phyloP scores from a whole-genome alignment of 1,284 basidiomycete genomes.

The Apiotrichum mycotoxinovorans region DNA sequence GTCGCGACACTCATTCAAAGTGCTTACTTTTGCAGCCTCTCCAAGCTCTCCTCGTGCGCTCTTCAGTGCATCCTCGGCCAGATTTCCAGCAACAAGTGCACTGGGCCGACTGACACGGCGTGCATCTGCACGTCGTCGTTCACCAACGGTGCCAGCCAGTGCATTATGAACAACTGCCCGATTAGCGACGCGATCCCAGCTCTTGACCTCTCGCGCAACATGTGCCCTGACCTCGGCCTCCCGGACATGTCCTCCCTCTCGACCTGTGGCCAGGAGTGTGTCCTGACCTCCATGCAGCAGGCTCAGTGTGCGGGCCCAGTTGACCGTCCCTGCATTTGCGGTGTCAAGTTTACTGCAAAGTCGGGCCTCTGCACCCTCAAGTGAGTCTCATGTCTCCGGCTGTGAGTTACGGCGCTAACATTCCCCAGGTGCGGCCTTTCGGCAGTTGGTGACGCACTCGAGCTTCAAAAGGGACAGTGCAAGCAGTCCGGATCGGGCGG shows the following conservation, averaged over 20 bases:
- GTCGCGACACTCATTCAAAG: too few relatives aligned
- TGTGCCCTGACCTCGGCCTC: constrained; percentile 8
- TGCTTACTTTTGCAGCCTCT: too few relatives aligned
- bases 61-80: background rate
- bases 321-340: constrained; percentile 12
- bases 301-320: constrained; percentile 1
- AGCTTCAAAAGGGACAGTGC: background rate
- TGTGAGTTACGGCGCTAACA: too few relatives aligned
- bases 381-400: too few relatives aligned
- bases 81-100: background rate
- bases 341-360: background rate
- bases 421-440: constrained; percentile 7
- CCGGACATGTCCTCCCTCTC: constrained; percentile 1
- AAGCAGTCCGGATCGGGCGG: background rate
- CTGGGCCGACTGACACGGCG: constrained; percentile 4
- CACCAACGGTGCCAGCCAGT: background rate
- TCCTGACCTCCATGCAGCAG: constrained; percentile 1
- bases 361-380: constrained; percentile 1
- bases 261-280: constrained; percentile 3
- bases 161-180: constrained; percentile 1
- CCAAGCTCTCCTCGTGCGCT: constrained; percentile 5
- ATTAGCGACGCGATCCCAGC: constrained; percentile 1
- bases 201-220: background rate
- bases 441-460: background rate
- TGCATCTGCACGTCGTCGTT: constrained; percentile 7